Base-by-base conservation (phyloP, 1,284 basidiomycete species). In the Malassezia equina region DNA sequence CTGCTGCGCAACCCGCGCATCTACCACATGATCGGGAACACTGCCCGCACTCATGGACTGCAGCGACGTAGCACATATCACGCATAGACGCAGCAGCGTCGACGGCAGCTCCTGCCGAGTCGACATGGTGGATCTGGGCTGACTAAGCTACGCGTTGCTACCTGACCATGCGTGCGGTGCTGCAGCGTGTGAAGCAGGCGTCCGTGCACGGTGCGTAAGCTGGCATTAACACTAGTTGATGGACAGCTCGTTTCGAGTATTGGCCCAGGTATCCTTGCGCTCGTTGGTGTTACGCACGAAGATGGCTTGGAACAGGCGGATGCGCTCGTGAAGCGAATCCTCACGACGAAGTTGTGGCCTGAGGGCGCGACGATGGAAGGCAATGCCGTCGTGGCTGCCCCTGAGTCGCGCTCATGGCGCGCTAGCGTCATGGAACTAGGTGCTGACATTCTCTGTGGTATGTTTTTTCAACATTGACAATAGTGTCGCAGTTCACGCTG, bases 401-500 rank as follows among this genome's bases (percentile, higher is more conserved):
- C 64, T 23, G 59, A 67, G 31, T 59, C 61, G 1, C 62, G 62
- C n/a, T 64, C 67, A 3, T 73, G 70, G 70, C 60, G 62, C 39
- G 46, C 51, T 9, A 68, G 61, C 21, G 70, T 73, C 1, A 46
- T 61, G 28, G 68, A 69, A 12, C 52, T 73, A 3, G 64, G 63
- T 0, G 70, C 67, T 1, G 69, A 73, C 43, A 57, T 73, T 3
- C 59, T 73, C 5, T 73, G 70, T 40, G 60, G 62, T 64, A 31
- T 8, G 62, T 50, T 11, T 50, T 11, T 25, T 31, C 25, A 11
- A 1, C 23, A 31, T 21, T 55, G 0, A 51, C 28, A 7, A 13
- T 40, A 63, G 68, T 73, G 7, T 71, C 69, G 7, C 71, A 73
- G 33, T 73, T 73, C 47, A 73, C 71, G 1, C 53, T 73, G 24